These are phyloP conservation scores for Ophiostoma piceae DNA, from an alignment of 2,329 filamentous ascomycete genomes.

Conservation along the genomic window DNA sequence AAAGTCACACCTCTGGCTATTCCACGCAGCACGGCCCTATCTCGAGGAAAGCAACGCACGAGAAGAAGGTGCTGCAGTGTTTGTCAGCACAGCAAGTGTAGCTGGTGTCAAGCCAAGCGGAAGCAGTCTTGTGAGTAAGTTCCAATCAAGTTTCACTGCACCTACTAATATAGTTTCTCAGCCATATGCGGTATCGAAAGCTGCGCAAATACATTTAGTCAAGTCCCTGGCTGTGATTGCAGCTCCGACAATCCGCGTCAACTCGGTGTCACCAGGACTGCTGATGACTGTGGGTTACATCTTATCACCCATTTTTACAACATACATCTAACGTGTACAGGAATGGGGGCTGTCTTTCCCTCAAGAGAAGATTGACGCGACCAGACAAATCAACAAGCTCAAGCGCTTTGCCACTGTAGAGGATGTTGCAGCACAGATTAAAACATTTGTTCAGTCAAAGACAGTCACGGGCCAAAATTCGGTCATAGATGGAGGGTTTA, in stretches of 20 bases:
- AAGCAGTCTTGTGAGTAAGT: slow-evolving; percentile 48
- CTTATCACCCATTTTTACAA: background rate
- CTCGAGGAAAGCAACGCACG: slow-evolving; percentile 47
- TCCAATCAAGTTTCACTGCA: background rate
- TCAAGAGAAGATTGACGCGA: slow-evolving; percentile 49
- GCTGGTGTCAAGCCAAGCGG: slow-evolving; percentile 61
- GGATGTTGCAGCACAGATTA: slow-evolving; percentile 26
- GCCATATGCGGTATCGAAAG: slow-evolving; percentile 74
- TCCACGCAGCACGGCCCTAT: slow-evolving; percentile 43
- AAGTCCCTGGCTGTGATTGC: slow-evolving; percentile 50
- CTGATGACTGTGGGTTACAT: slow-evolving; percentile 41
- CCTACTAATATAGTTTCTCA: slow-evolving; percentile 26
- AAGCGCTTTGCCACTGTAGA: slow-evolving; percentile 55
- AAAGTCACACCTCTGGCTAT: slow-evolving; percentile 8
- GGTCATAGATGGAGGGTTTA: slow-evolving; percentile 26
- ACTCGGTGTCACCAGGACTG: slow-evolving; percentile 52
- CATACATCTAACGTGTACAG: slow-evolving; percentile 14
- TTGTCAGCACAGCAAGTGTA: slow-evolving; percentile 59
- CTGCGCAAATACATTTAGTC: slow-evolving; percentile 59
- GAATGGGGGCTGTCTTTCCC: slow-evolving; percentile 61
- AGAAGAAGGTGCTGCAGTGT: slow-evolving; percentile 40
- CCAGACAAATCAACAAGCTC: slow-evolving; percentile 53
- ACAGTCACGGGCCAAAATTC: slow-evolving; percentile 26
- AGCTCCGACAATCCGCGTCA: slow-evolving; percentile 52
- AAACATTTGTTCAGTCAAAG: slow-evolving; percentile 24